A percentile compares a stretch with the other conserved stretches of the same genome.
Evolutionary conservation across 345 rosid genomes (phyloP).

Genomic region (Populus euphratica): DNA sequence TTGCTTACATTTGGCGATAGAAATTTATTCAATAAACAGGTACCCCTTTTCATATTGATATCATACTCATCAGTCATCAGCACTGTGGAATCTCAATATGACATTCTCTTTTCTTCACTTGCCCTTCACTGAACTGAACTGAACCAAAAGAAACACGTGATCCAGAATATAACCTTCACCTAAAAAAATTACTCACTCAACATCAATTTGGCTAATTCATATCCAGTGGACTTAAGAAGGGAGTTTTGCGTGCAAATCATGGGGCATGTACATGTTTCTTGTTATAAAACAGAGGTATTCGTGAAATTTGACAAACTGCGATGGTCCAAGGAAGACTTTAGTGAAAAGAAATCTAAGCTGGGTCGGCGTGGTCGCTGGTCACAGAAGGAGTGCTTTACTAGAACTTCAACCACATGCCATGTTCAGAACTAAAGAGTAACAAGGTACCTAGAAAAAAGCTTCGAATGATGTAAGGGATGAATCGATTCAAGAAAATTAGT

Average conservation of each 20-base stretch:
- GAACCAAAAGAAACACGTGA: neutral
- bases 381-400: neutral
- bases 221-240: neutral
- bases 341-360: neutral
- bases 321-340: neutral
- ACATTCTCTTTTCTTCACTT: too few relatives aligned
- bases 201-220: neutral
- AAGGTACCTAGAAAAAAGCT: neutral
- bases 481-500: neutral
- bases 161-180: too few relatives aligned
- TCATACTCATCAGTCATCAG: too few relatives aligned
- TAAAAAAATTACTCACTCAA: too few relatives aligned
- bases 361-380: neutral
- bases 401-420: neutral
- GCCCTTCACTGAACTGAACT: too few relatives aligned
- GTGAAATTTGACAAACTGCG: neutral
- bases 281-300: neutral
- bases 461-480: neutral
- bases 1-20: too few relatives aligned
- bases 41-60: too few relatives aligned
- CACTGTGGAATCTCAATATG: too few relatives aligned
- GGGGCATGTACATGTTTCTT: neutral
- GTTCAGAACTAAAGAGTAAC: neutral
- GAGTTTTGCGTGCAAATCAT: neutral
- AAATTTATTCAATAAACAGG: too few relatives aligned